These are phyloP conservation scores for Perilla frutescens DNA, from an alignment of 257 asterid species.

Conservation along the genomic window DNA sequence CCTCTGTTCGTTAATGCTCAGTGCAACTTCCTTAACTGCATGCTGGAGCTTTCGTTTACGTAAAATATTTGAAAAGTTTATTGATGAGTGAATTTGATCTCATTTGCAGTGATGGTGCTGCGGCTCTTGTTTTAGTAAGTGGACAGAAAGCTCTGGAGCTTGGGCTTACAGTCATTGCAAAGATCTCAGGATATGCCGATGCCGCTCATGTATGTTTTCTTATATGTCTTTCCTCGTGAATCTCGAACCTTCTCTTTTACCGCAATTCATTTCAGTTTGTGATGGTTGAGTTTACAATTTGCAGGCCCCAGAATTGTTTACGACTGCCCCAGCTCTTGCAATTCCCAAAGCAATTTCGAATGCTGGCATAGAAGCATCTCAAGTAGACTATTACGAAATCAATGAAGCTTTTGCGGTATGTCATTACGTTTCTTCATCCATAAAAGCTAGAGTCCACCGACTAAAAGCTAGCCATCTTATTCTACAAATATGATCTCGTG, in stretches of 20 bases:
- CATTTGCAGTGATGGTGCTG: constrained; percentile 91
- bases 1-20: constrained; percentile 2
- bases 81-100: constrained; percentile 35
- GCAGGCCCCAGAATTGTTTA: constrained; percentile 96
- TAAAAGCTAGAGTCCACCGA: constrained; percentile 5
- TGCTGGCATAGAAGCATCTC: constrained; percentile 85
- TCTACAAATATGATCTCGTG: constrained; percentile 26
- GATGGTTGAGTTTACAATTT: constrained; percentile 28
- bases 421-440: constrained; percentile 23
- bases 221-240: constrained; percentile 11
- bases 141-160: constrained; percentile 86
- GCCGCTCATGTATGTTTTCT: constrained; percentile 82
- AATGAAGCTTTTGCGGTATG: constrained; percentile 97
- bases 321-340: constrained; percentile 95
- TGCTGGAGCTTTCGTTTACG: constrained; percentile 2
- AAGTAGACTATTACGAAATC: constrained; percentile 89
- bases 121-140: constrained; percentile 95
- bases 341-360: constrained; percentile 90
- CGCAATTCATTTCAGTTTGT: constrained; percentile 15
- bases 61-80: constrained; percentile 11
- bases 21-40: constrained; percentile 16
- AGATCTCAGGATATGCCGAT: constrained; percentile 92
- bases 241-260: background rate
- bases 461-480: constrained; percentile 18
- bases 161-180: constrained; percentile 84